A percentile compares a stretch with the other conserved stretches of the same genome.
phyloP scores from a whole-genome alignment of 2,329 filamentous ascomycete species.

The Onygenales sp. region DNA sequence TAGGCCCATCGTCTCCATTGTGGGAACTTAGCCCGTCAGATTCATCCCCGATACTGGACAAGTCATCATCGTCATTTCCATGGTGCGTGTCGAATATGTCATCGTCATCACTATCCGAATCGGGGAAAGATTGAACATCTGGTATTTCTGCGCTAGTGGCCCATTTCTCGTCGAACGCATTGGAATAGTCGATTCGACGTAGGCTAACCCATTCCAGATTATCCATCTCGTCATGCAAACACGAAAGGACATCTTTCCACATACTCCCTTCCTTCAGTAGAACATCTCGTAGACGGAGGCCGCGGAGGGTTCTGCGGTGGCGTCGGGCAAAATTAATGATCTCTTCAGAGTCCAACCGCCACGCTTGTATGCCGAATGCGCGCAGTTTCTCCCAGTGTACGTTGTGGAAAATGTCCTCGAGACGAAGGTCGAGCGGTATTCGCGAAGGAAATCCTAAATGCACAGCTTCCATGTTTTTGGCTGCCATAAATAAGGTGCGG shows the following conservation, averaged over 20 bases:
- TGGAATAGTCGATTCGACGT: slow-evolving; percentile 51
- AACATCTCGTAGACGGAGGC: slow-evolving; percentile 52
- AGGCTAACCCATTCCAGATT: slow-evolving; percentile 54
- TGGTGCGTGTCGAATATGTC: slow-evolving; percentile 12
- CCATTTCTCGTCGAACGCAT: slow-evolving; percentile 39
- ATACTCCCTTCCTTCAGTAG: slow-evolving; percentile 49
- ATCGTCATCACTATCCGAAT: slow-evolving; percentile 12
- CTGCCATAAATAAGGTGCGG: slow-evolving; percentile 47
- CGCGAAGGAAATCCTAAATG: slow-evolving; percentile 56
- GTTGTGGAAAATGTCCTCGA: slow-evolving; percentile 55
- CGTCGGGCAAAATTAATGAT: slow-evolving; percentile 49
- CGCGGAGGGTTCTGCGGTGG: slow-evolving; percentile 48
- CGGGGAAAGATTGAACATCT: slow-evolving; percentile 11
- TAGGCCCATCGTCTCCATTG: slow-evolving; percentile 13
- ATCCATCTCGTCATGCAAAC: slow-evolving; percentile 47
- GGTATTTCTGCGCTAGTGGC: slow-evolving; percentile 15
- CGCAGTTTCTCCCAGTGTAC: slow-evolving; percentile 52
- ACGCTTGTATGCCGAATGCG: slow-evolving; percentile 56
- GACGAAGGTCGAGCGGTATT: slow-evolving; percentile 45
- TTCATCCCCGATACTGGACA: slow-evolving; percentile 12
- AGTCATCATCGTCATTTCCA: slow-evolving; percentile 4
- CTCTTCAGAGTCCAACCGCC: slow-evolving; percentile 52
- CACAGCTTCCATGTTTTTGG: slow-evolving; percentile 52
- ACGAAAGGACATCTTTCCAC: slow-evolving; percentile 52
- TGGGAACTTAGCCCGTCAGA: slow-evolving; percentile 13